Evolutionary conservation across 2,329 filamentous ascomycete species (phyloP), one percentile per base, ranked within the genome.

Genomic region (Catunica adiposa): DNA sequence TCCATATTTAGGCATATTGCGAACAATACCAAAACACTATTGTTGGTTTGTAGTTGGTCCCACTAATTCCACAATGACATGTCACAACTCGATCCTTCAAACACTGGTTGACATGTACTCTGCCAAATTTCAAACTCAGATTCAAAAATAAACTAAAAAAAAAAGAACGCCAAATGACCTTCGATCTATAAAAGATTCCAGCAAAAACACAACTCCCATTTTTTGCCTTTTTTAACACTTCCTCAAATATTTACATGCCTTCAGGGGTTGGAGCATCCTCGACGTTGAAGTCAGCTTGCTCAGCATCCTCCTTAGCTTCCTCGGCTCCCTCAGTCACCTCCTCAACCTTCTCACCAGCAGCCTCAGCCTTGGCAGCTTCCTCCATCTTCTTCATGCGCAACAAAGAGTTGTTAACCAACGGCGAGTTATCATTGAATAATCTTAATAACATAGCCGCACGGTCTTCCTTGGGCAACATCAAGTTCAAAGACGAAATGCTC

Each of bases 381-480:
- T 69, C 67, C 17, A 55, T 58, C 7, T 68, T 65, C 54, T 73
- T 66, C 37, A 76, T 66, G 65, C 76, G 74, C 63, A 76, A 71
- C 44, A 78, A 68, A 15, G 72, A 74, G 62, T 78, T 78, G 66
- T 92, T 94, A 60, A 94, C 77, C 51, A 95, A 75, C 3, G 87
- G 87, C 0, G 86, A 84, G 26, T 84, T 84, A 62, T 97, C 90
- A 66, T 96, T 94, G 71, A 84, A 98, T 59, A 98, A 75, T 22
- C 92, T 78, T 60, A 97, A 74, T 62, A 97, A 72, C 87, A 97
- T 94, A 1, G 92, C 92, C 23, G 82, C 83, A 15, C 92, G 80
- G 61, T 98, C 92, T 67, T 98, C 92, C 73, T 98, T 98, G 52
- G 92, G 90, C 64, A 98, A 75, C 92, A 98, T 98, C 55, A 98